phyloP scores from a whole-genome alignment of 805 yeast genomes.

The Nakazawaea siamensis region DNA sequence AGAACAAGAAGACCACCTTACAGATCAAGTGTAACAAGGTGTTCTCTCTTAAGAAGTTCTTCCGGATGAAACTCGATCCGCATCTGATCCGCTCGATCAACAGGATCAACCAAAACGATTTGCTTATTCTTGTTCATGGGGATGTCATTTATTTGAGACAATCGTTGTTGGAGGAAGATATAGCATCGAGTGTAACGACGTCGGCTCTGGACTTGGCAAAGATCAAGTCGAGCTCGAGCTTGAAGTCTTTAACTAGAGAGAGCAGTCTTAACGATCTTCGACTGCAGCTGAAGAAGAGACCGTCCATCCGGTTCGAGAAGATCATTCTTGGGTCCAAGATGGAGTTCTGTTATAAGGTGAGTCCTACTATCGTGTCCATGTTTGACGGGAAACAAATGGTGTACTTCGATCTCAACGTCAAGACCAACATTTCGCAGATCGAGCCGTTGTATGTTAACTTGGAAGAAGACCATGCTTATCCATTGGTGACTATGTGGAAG shows the following conservation, averaged over 20 bases:
- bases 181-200: conserved; percentile 2
- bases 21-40: conserved; percentile 9
- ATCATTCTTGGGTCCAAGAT: conserved; percentile 17
- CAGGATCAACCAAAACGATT: conserved; percentile 20
- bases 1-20: conserved; percentile 3
- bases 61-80: conserved; percentile 3
- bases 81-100: conserved; percentile 15
- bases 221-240: no score
- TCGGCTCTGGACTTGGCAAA: neutral
- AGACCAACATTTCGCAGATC: conserved; percentile 13
- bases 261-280: no score
- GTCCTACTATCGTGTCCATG: conserved; percentile 17
- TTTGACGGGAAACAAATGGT: conserved; percentile 26
- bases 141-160: conserved; percentile 19
- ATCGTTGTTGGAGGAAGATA: conserved; percentile 8
- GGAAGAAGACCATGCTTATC: conserved; percentile 27
- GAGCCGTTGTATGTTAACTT: conserved; percentile 22
- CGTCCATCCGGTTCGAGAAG: conserved; percentile 17
- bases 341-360: conserved; percentile 23
- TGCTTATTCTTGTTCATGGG: conserved; percentile 20
- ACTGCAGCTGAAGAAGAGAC: conserved; percentile 1
- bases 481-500: conserved; percentile 34
- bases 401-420: conserved; percentile 17
- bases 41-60: conserved; percentile 10
- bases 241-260: neutral